Percentiles rank a stretch among this genome's conserved stretches.
These are phyloP conservation scores for Amanita exitialis DNA, from an alignment of 768 basidiomycete genomes.

Conservation along the genomic window DNA sequence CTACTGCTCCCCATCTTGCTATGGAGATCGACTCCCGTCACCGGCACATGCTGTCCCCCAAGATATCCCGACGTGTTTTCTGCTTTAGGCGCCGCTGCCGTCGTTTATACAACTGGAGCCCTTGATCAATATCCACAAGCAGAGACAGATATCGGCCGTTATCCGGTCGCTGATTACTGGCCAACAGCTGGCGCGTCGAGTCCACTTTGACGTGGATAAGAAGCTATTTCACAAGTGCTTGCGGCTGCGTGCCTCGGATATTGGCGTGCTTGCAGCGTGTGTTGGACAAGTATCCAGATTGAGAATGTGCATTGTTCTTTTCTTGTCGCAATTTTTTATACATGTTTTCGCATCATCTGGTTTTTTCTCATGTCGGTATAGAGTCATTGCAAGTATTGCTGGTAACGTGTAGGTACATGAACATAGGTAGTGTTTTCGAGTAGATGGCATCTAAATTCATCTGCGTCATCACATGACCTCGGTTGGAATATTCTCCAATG, in stretches of 20 bases:
- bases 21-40: slow-evolving; percentile 55
- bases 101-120: slow-evolving; percentile 75
- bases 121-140: slow-evolving; percentile 84
- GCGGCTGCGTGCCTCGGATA: slow-evolving; percentile 55
- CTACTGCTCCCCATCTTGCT: slow-evolving; percentile 62
- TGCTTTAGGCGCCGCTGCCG: slow-evolving; percentile 60
- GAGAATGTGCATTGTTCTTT: not conserved
- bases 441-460: no score
- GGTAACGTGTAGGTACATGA: not conserved
- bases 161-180: slow-evolving; percentile 76
- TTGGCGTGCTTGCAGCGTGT: slow-evolving; percentile 43
- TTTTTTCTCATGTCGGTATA: slow-evolving; percentile 1
- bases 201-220: slow-evolving; percentile 64
- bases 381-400: not conserved
- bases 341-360: not conserved
- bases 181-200: slow-evolving; percentile 70
- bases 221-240: slow-evolving; percentile 71
- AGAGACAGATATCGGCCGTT: slow-evolving; percentile 69
- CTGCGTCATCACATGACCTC: no score
- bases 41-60: slow-evolving; percentile 56
- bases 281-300: slow-evolving; percentile 18
- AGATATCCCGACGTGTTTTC: slow-evolving; percentile 75
- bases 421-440: no score
- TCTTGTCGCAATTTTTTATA: no score
- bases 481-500: no score